A percentile compares a stretch with the other conserved stretches of the same genome.
Evolutionary conservation across 192 early-diverging fungal genomes (phyloP).

Genomic region (Lobosporangium transversale): DNA sequence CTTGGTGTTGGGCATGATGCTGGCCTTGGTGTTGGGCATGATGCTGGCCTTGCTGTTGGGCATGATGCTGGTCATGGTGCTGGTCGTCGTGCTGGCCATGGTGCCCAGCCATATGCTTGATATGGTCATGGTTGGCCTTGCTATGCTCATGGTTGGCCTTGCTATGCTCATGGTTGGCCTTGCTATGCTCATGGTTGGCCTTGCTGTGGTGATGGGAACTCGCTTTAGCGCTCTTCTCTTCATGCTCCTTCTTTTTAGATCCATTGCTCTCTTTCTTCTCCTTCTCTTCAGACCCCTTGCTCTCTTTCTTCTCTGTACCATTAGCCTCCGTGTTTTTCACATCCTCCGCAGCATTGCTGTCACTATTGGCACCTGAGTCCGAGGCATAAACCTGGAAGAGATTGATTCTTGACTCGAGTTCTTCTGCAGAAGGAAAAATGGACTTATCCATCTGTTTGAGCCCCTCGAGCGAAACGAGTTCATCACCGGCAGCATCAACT

Average conservation of each 20-base stretch:
- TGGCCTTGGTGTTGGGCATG: no score
- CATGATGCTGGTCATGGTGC: not conserved
- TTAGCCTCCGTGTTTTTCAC: not conserved
- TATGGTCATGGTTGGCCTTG: not conserved
- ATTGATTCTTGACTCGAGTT: constrained; percentile 22
- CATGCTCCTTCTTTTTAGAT: not conserved
- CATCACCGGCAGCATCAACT: not conserved
- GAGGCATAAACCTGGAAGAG: constrained; percentile 14
- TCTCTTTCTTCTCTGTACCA: not conserved
- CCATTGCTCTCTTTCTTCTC: not conserved
- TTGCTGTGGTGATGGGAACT: not conserved
- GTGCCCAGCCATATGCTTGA: not conserved
- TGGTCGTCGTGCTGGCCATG: not conserved
- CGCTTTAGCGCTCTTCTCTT: not conserved
- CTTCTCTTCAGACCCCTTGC: no score
- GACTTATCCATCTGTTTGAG: constrained; percentile 11
- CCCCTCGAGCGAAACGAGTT: constrained; percentile 1
- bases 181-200: not conserved
- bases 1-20: no score
- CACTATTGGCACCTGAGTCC: no score
- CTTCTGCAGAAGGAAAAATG: constrained; percentile 14
- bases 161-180: not conserved
- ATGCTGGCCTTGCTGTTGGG: no score
- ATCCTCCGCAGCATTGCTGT: not conserved
- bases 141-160: constrained; percentile 8